Base-by-base conservation (phyloP, 768 basidiomycete species). In the Myochromella boudieri region DNA sequence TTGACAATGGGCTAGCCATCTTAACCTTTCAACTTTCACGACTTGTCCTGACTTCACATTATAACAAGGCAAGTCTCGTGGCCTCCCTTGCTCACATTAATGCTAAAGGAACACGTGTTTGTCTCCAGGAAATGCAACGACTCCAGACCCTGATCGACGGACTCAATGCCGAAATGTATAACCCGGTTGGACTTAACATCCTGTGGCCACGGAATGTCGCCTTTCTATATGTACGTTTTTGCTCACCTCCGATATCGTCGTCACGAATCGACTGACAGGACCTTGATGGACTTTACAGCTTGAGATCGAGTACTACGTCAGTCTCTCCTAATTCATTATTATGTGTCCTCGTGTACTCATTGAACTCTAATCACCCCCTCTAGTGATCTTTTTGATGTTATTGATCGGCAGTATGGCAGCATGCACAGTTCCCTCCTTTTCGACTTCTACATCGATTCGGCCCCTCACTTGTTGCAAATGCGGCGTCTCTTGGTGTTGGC, bases 271-370 rank as follows among this genome's bases (percentile, higher is more conserved):
- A 42, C 40, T 52, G 48, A 50, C 31, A 15, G 4, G 15, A 44
- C 14, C 34, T 24, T 42, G 42, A 49, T 42, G 22, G 28, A 14
- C 38, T 20, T 29, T 44, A 28, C 32, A 97, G 95, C 76, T 97
- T 57, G 95, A 97, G 72, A 90, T 97, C 48, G 95, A 97, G 60
- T 94, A 93, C 69, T 94, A 93, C 67, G 87, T 90, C 44, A 70
- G 87, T 78, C 10, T 33, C 52, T n/a, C 42, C 42, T 51, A 51
- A 60, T 55, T 52, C 42, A 18, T 7, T n/a, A 34, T n/a, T n/a
- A 17, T n/a, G 6, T 20, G 14, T 26, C 15, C 20, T 18, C 32
- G 15, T 33, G 18, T 28, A 40, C 42, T 50, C 33, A 14, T 9
- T 37, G 42, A 10, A 33, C 22, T 44, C 21, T 24, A 37, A 22